A percentile compares a stretch with the other conserved stretches of the same genome.
phyloP scores from a whole-genome alignment of 768 basidiomycete genomes.

The Hericium erinaceus region DNA sequence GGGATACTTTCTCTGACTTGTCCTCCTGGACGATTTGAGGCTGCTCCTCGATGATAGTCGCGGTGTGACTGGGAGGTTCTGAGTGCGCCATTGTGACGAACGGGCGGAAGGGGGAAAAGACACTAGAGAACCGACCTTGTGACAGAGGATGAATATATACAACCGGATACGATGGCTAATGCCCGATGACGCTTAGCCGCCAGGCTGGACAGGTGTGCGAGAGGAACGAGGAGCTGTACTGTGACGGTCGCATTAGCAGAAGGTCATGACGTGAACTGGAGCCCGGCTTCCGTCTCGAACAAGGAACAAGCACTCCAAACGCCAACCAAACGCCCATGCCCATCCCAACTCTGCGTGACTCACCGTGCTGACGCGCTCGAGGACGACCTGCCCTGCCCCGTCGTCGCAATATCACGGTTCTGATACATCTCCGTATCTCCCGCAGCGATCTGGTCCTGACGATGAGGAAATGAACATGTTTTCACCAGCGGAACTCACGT shows the following conservation, averaged over 20 bases:
- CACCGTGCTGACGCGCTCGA: too few species aligned
- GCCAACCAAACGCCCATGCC: too few species aligned
- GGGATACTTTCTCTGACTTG: neutral
- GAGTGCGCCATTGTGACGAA: neutral
- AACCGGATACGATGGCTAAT: neutral
- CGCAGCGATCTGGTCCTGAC: too few species aligned
- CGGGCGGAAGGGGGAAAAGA: constrained; percentile 2
- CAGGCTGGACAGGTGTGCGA: neutral
- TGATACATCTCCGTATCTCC: too few species aligned
- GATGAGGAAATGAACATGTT: too few species aligned
- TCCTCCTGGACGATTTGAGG: neutral
- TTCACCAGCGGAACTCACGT: too few species aligned
- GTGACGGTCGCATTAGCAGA: neutral
- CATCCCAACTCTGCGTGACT: too few species aligned
- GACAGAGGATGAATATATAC: neutral
- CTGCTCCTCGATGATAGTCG: constrained; percentile 1
- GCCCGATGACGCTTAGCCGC: neutral
- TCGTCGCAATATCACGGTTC: neutral
- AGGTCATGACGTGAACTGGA: neutral
- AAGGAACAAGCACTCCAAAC: too few species aligned
- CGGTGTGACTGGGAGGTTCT: constrained; percentile 2
- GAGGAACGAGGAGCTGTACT: neutral
- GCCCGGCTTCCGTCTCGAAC: too few species aligned
- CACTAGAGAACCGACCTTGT: neutral
- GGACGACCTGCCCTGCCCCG: neutral